Evolutionary conservation across 2,329 filamentous ascomycete species (phyloP), one percentile per base, ranked within the genome.

Genomic region (Nectriaceae sp.): DNA sequence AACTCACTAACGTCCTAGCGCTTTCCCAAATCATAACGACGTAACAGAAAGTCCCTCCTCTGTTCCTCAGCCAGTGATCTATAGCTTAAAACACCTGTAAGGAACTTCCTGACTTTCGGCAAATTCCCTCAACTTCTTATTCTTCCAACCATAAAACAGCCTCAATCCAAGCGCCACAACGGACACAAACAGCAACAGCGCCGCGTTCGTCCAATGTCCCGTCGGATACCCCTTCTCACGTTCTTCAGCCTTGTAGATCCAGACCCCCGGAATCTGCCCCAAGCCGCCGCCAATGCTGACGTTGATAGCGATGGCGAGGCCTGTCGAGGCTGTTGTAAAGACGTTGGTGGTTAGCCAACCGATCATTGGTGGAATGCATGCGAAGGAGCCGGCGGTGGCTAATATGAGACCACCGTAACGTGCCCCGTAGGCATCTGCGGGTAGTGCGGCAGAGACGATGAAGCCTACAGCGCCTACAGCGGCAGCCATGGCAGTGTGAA

Each of bases 351-450:
- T 83, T 5, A 89, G 71, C 85, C 85, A 88, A n/a, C 84, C 85
- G 2, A 88, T 73, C 50, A 90, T 75, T 0, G 85, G 84, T 0
- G 87, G 85, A 39, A 89, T 86, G 55, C 82, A 85, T 1, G 83
- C 78, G 52, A 90, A 90, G 0, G 85, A 75, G 1, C 87, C 86
- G 2, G 80, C 78, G 2, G 83, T 76, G 1, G 84, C 85, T 33
- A 90, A 72, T 24, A 89, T 86, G 10, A 90, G 76, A 52, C 84
- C 87, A 29, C 82, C 85, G 62, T 89, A 89, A n/a, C 87, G 81
- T 15, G 68, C 62, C 10, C 72, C 56, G 59, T 85, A 89, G 3
- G 80, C 75, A 36, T 80, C 72, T 0, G 83, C 67, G 0, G 87
- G 83, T 2, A 89, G 74, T 2, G 82, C 70, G 1, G 84, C 86